Base-by-base conservation (phyloP, 805 yeast genomes). In the Cyberlindnera mrakii region DNA sequence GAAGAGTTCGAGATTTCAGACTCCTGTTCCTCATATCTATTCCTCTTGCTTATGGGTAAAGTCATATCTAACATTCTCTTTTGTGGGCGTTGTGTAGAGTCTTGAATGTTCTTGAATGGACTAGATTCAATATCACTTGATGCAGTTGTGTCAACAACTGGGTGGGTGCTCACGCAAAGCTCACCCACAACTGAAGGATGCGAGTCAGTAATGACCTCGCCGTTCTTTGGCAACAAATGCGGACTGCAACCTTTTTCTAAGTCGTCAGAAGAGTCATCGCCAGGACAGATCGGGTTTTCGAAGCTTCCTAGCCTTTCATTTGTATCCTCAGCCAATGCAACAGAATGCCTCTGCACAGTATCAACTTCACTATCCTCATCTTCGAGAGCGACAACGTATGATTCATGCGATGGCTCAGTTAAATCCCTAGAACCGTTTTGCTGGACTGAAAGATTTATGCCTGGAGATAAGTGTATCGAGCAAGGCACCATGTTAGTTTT, bases 31-130 rank as follows among this genome's bases (percentile, higher is more conserved):
- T 23, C 27, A 23, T 9, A 23, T 23, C 27, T 23, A 11, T 10
- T 5, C 27, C 27, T 23, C 27, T 23, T 23, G 27, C 13, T 23
- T 23, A 23, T 23, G 9, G 27, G 27, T 10, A 9, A 23, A 10
- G 27, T 23, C 27, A 23, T 23, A 23, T 10, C 27, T 23, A 23
- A 23, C 27, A 23, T 23, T 33, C 19, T 33, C 5, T 13, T 20
- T 14, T 4, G 9, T 29, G 39, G 33, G 17, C 16, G 29, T 20
- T 10, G 5, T 7, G 30, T 37, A 13, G 39, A 37, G 33, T 37
- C 39, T 25, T 37, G 27, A 27, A 30, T 20, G 27, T 37, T 27
- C 39, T 37, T 37, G 39, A 37, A 37, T 11, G 39, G 33, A 14
- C 31, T 23, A 23, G 38, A 35, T 16, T 37, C 39, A 16, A 37